phyloP scores from a whole-genome alignment of 306 rosid species.

The Cicer arietinum region DNA sequence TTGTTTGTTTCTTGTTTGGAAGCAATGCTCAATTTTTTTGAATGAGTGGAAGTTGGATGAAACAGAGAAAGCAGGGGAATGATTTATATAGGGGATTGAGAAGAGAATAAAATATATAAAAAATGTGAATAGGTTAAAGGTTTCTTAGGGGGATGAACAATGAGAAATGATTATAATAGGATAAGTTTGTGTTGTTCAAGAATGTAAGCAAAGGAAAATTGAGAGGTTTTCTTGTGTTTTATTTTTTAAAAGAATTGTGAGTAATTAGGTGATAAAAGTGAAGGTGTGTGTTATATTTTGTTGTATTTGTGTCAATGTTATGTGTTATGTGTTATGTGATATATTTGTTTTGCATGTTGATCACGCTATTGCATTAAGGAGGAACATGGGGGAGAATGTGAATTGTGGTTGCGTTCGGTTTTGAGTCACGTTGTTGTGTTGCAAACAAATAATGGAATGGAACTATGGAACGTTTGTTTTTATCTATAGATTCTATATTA shows the following conservation, averaged over 20 bases:
- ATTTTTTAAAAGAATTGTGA: background rate
- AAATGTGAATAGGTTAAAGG: slow-evolving; percentile 44
- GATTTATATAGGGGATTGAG: slow-evolving; percentile 54
- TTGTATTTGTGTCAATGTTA: slow-evolving; percentile 21
- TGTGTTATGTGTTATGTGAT: slow-evolving; percentile 11
- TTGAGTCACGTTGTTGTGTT: slow-evolving; percentile 33
- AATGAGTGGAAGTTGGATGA: slow-evolving; percentile 45
- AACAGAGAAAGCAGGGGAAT: slow-evolving; percentile 14
- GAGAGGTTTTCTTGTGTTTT: slow-evolving; percentile 26
- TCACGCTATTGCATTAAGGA: slow-evolving; percentile 51
- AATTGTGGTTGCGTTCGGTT: slow-evolving; percentile 45
- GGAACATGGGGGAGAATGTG: slow-evolving; percentile 25
- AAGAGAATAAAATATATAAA: slow-evolving; percentile 28
- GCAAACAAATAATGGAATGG: slow-evolving; percentile 39
- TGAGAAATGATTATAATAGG: slow-evolving; percentile 41
- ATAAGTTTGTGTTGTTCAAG: slow-evolving; percentile 44
- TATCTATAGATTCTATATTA: slow-evolving; percentile 23
- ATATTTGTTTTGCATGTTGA: slow-evolving; percentile 52
- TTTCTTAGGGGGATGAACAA: slow-evolving; percentile 62
- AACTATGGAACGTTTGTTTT: slow-evolving; percentile 43
- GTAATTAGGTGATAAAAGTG: slow-evolving; percentile 44
- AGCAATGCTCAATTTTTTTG: background rate
- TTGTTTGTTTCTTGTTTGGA: slow-evolving; percentile 19
- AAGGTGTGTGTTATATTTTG: no score
- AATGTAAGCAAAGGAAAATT: slow-evolving; percentile 49